Evolutionary conservation across 371 early-diverging fungal species (phyloP).

Genomic region (Rhizopus stolonifer): DNA sequence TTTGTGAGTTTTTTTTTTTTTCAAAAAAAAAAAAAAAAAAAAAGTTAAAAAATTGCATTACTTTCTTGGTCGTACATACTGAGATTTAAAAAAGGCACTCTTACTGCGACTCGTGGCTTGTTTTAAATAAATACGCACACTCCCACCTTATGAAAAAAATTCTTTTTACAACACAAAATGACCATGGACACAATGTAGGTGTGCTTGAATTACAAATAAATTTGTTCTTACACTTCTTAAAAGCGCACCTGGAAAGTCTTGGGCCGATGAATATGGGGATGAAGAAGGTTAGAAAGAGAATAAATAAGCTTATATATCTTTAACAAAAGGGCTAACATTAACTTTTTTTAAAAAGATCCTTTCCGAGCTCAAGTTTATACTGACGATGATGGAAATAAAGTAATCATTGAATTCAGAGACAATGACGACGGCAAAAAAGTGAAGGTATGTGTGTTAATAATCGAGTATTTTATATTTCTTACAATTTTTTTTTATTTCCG

Average conservation of each 20-base stretch:
- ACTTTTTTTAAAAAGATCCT: constrained; percentile 38
- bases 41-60: no score
- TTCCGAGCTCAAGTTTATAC: constrained; percentile 59
- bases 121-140: constrained; percentile 2
- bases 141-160: constrained; percentile 1
- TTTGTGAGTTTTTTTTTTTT: no score
- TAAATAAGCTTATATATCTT: background rate
- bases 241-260: constrained; percentile 46
- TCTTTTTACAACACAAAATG: constrained; percentile 18
- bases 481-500: background rate
- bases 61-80: no score
- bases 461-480: background rate
- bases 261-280: constrained; percentile 76
- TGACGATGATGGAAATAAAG: constrained; percentile 84
- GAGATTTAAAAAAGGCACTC: no score
- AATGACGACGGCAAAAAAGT: constrained; percentile 90
- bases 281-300: constrained; percentile 40
- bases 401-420: constrained; percentile 74
- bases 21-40: no score
- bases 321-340: background rate
- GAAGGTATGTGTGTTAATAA: constrained; percentile 53
- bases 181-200: constrained; percentile 33
- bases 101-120: constrained; percentile 1
- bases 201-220: constrained; percentile 3
- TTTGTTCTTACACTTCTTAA: background rate